phyloP scores from a whole-genome alignment of 139 green algal genomes.

The Chlamydomonas incerta region DNA sequence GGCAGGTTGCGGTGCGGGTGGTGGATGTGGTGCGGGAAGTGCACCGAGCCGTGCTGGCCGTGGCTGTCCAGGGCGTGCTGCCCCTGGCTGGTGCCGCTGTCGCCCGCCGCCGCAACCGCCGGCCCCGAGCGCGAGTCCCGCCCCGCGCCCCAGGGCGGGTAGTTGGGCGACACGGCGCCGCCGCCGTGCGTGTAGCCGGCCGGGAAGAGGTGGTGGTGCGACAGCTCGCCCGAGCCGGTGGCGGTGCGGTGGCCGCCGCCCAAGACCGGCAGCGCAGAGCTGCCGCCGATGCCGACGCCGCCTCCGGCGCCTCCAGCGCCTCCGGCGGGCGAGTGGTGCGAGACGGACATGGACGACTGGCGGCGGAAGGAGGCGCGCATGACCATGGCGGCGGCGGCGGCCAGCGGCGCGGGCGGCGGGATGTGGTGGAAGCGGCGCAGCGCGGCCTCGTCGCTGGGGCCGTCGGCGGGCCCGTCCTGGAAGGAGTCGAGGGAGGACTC shows the following conservation, averaged over 20 bases:
- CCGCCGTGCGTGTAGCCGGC: neutral
- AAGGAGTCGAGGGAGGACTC: constrained; percentile 32
- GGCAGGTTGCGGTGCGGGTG: constrained; percentile 22
- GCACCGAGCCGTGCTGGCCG: neutral
- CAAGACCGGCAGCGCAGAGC: neutral
- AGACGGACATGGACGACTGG: neutral
- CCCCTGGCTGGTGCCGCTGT: neutral
- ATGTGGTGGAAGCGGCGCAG: constrained; percentile 29
- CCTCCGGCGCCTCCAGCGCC: neutral
- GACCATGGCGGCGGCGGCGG: neutral
- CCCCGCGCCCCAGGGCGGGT: too few species aligned
- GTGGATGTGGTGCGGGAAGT: constrained; percentile 12
- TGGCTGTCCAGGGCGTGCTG: too few species aligned
- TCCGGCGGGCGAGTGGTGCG: too few species aligned
- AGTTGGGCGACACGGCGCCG: too few species aligned
- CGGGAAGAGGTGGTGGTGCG: neutral
- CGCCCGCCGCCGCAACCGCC: neutral
- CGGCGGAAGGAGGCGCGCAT: neutral
- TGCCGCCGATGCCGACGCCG: neutral
- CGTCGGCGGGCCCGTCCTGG: constrained; percentile 37
- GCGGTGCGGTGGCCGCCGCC: neutral
- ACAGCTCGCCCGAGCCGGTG: constrained; percentile 1
- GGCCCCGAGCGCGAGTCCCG: too few species aligned
- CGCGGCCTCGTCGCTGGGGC: constrained; percentile 5
- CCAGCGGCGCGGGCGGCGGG: constrained; percentile 6